Evolutionary conservation across 2,329 filamentous ascomycete genomes (phyloP), one percentile per base, ranked within the genome.

Genomic region (Pseudogymnoascus sp.): DNA sequence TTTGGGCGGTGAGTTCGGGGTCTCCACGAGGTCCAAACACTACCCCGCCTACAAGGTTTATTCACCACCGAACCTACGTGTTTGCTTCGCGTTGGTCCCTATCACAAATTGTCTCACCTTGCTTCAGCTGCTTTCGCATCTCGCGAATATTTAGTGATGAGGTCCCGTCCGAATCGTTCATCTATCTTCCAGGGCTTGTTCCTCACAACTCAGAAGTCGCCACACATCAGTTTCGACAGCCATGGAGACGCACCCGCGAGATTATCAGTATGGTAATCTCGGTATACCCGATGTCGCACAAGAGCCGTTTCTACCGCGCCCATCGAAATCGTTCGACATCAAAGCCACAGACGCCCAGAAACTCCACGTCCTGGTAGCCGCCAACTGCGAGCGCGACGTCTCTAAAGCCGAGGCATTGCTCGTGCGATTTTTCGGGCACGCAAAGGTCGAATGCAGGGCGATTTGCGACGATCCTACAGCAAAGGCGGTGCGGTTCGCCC

Each of bases 321-420:
- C 15, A 66, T 71, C 26, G 19, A 33, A 28, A 15, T 3, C 50
- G 10, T 50, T 68, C 60, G 72, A 72, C 44, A 73, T 73, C 71
- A 65, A 68, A 60, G 62, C 66, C 36, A 69, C 88, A 31, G 87
- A 89, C 69, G 74, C 65, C 65, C 78, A 75, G 67, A 83, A 83
- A 67, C 76, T 87, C 31, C 83, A 79, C 66, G 80, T 90, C 63
- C 82, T 90, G 35, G 79, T 90, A 36, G 85, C 85, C 64, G 82
- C 87, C 64, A 87, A 87, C 69, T 86, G 87, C 64, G 79, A 82
- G 57, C 80, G 82, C 63, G 86, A 88, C 70, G 82, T 86, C 31
- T 84, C 86, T 50, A 87, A 84, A 76, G 86, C 86, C 62, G 82
- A 87, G 71, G 79, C 85, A 17, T 80, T 90, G 62, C 84, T 87